Percentiles rank a stretch among this genome's conserved stretches.
These are phyloP conservation scores for Citrus sp. DNA, from an alignment of 345 rosid species.

Conservation along the genomic window DNA sequence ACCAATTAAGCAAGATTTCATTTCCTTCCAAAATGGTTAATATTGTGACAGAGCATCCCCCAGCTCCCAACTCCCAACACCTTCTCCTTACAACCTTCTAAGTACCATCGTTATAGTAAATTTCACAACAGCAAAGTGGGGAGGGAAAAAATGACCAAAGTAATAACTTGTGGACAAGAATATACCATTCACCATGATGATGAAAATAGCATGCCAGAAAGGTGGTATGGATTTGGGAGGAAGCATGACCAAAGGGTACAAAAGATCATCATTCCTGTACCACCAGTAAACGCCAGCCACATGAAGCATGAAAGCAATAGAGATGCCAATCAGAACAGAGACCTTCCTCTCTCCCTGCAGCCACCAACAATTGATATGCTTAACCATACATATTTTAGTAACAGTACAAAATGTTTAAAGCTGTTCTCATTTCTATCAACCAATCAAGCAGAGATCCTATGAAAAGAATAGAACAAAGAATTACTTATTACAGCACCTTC, in stretches of 20 bases:
- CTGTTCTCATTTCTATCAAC: background rate
- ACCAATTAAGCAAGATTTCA: background rate
- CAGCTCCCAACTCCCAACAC: background rate
- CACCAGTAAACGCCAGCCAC: slow-evolving; percentile 94
- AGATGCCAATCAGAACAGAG: slow-evolving; percentile 67
- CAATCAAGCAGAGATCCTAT: background rate
- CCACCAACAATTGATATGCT: slow-evolving; percentile 25
- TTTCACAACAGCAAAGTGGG: background rate
- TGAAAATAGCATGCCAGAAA: slow-evolving; percentile 96
- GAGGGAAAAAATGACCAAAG: background rate
- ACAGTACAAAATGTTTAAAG: background rate
- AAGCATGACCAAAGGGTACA: slow-evolving; percentile 88
- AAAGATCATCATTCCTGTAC: slow-evolving; percentile 84
- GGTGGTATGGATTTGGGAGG: slow-evolving; percentile 98
- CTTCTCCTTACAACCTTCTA: background rate
- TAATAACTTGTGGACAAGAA: slow-evolving; percentile 23
- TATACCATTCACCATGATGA: slow-evolving; percentile 92
- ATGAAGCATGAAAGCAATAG: slow-evolving; percentile 65
- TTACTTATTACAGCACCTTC: slow-evolving; percentile 49
- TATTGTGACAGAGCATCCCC: background rate
- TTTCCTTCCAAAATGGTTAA: background rate
- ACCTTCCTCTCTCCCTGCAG: slow-evolving; percentile 96
- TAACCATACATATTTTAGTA: slow-evolving; percentile 2
- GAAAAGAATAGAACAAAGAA: background rate
- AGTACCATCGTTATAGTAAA: background rate